Conservation (phyloP, 768 basidiomycete genomes). For the Rhodocollybia butyracea region DNA sequence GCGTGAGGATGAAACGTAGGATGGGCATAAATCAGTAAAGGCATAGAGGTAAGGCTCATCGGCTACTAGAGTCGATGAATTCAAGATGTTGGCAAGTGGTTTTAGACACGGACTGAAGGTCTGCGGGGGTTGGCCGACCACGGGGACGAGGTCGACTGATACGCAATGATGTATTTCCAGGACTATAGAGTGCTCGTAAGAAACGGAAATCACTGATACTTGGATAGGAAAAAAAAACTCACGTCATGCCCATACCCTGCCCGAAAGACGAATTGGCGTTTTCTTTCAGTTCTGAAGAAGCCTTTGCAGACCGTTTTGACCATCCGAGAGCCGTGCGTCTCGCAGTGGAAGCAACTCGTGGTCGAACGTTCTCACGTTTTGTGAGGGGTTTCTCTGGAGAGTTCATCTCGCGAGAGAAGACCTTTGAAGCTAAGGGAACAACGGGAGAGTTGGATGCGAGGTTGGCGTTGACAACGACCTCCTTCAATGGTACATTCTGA, state of each 20-base stretch:
- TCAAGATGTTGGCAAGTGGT: background rate
- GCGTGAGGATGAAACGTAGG: background rate
- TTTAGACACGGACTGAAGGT: slow-evolving; percentile 9
- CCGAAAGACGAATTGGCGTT: slow-evolving; percentile 30
- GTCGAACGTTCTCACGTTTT: slow-evolving; percentile 27
- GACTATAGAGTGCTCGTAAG: slow-evolving; percentile 25
- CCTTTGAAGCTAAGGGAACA: slow-evolving; percentile 34
- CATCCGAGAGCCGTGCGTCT: slow-evolving; percentile 59
- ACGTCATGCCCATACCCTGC: slow-evolving; percentile 50
- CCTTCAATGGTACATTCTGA: slow-evolving; percentile 34
- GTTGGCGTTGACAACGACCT: slow-evolving; percentile 41
- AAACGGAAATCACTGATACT: background rate
- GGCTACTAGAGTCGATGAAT: background rate
- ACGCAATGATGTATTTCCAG: slow-evolving; percentile 40
- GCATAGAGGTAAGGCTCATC: background rate
- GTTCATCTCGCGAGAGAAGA: slow-evolving; percentile 22
- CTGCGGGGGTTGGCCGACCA: slow-evolving; percentile 42
- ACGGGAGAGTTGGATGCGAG: slow-evolving; percentile 29
- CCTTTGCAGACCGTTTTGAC: slow-evolving; percentile 58
- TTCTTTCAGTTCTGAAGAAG: slow-evolving; percentile 53
- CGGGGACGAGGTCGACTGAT: slow-evolving; percentile 50
- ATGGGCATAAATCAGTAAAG: slow-evolving; percentile 7
- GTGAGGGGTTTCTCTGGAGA: slow-evolving; percentile 6
- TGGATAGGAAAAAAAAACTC: slow-evolving; percentile 24
- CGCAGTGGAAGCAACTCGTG: slow-evolving; percentile 52